Evolutionary conservation across 495 filamentous ascomycete genomes (phyloP), one percentile per base, ranked within the genome.

Genomic region (Penicillium atrosanguineum): DNA sequence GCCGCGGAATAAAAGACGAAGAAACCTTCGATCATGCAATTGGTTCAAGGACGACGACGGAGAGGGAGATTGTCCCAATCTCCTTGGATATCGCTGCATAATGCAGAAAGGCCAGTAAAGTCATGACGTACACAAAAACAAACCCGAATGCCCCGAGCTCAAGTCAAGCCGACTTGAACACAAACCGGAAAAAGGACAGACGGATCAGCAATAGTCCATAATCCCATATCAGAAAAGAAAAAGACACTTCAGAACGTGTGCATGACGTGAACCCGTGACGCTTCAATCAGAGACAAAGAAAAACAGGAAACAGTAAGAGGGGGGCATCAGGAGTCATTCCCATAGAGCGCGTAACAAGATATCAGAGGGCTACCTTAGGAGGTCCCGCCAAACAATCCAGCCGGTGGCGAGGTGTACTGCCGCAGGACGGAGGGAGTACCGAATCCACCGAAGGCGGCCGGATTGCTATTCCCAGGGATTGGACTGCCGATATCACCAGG

Each of bases 401-500:
- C 64, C 25, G 67, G 61, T 45, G 74, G 70, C 41, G 74, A 74
- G 55, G 65, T 62, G 49, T 66, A 73, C 51, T 75, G 71, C 25
- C 73, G 70, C 31, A 73, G 62, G 28, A 67, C 69, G n/a, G 74
- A 69, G 4, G 65, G 58, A n/a, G 56, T 46, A 16, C 63, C 60
- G 19, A 75, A 65, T 8, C 75, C 75, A 48, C 73, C 72, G 54
- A 79, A 75, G 12, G 68, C 26, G 19, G 59, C 67, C 14, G 74
- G 74, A 43, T 77, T 58, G 55, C 71, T 74, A 36, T 68, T 73
- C 16, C 65, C 66, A 20, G 70, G 68, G 36, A 79, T 52, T 4
- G 78, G 78, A 54, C 77, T 80, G 31, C 78, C 78, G 43, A 80
- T 80, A 55, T 81, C 78, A 36, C 75, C 76, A 2, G 75, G 73